A percentile compares a stretch with the other conserved stretches of the same genome.
phyloP scores from a whole-genome alignment of 73 alveolate species.

The Uronychia setigera region DNA sequence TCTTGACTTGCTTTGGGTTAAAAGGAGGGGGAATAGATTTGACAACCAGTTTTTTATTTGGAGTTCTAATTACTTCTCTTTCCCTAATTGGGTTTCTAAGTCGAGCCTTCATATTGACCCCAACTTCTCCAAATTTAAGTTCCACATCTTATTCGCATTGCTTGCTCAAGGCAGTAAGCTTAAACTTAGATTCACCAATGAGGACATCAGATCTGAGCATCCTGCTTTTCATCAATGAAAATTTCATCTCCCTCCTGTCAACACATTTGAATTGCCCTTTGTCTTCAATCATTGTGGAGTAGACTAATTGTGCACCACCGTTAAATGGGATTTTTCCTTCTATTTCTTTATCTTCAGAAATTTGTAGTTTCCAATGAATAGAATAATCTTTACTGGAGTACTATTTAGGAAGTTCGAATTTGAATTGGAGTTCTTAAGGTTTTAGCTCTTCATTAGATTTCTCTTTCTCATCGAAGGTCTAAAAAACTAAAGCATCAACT shows the following conservation, averaged over 20 bases:
- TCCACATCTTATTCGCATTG: neutral
- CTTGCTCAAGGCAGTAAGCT: neutral
- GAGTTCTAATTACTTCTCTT: neutral
- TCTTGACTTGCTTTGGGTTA: neutral
- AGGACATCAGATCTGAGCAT: neutral
- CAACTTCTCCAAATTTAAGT: neutral
- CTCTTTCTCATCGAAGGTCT: neutral
- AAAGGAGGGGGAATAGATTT: neutral
- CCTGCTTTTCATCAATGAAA: neutral
- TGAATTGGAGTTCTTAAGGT: neutral
- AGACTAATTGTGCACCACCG: neutral
- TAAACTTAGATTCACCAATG: neutral
- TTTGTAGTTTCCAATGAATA: neutral
- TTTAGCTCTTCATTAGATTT: neutral
- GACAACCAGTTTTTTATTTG: neutral
- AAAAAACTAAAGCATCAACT: neutral
- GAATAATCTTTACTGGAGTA: neutral
- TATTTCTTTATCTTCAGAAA: neutral
- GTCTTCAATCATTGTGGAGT: neutral
- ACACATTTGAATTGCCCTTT: neutral
- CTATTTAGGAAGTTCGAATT: neutral
- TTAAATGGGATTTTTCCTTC: neutral
- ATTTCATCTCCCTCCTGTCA: neutral
- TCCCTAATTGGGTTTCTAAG: neutral
- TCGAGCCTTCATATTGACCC: neutral